Conservation (phyloP, 2,329 filamentous ascomycete genomes). For the Cadophora luteo-olivacea region DNA sequence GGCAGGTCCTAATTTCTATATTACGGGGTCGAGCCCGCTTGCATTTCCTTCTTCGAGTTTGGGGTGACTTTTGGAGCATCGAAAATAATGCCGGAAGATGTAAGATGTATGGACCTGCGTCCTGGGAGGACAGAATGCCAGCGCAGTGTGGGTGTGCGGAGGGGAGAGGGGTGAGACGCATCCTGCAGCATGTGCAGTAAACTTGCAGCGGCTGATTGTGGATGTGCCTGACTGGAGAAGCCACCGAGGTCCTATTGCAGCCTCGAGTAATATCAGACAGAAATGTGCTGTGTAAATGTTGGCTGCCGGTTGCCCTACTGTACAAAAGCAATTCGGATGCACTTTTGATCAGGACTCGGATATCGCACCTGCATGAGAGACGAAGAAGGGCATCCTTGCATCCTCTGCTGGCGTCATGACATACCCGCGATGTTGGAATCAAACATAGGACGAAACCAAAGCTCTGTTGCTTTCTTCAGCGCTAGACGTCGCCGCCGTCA, state of each 20-base stretch:
- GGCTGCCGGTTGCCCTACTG: not conserved
- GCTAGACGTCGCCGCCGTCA: not conserved
- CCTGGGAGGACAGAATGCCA: not conserved
- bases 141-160: not conserved
- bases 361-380: not conserved
- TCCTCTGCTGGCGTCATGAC: not conserved
- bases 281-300: constrained; percentile 2
- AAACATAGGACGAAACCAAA: not conserved
- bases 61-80: not conserved
- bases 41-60: constrained; percentile 8
- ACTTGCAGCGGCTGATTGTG: constrained; percentile 2
- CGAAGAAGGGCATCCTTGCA: not conserved
- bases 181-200: constrained; percentile 1
- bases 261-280: not conserved
- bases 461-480: not conserved
- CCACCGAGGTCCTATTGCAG: constrained; percentile 2
- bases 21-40: not conserved
- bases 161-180: constrained; percentile 4
- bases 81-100: not conserved
- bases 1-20: not conserved
- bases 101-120: not conserved
- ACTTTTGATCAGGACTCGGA: constrained; percentile 4
- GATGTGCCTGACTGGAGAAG: not conserved
- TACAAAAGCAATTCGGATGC: constrained; percentile 2
- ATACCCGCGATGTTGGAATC: not conserved